phyloP scores from a whole-genome alignment of 108 stramenopile genomes.

The Nitzschia sp. region DNA sequence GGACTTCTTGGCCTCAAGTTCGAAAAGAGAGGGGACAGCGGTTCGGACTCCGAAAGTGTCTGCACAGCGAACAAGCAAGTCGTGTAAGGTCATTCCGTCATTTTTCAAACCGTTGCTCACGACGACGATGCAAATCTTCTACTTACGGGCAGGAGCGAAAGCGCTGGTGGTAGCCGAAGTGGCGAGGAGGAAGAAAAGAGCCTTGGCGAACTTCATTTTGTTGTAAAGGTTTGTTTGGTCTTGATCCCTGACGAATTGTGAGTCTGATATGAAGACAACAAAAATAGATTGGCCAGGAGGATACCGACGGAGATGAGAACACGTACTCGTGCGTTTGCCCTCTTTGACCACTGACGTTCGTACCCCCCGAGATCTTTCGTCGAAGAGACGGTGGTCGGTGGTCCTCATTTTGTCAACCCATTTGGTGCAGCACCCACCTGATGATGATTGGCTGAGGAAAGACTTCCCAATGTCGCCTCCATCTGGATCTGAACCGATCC shows the following conservation, averaged over 20 bases:
- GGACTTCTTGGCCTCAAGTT: slow-evolving; percentile 94
- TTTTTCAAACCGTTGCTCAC: neutral
- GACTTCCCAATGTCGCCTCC: neutral
- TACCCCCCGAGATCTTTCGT: too few relatives aligned
- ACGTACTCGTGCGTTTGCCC: slow-evolving; percentile 10
- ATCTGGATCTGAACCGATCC: too few relatives aligned
- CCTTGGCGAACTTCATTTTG: slow-evolving; percentile 79
- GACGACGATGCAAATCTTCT: neutral
- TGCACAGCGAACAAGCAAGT: slow-evolving; percentile 3
- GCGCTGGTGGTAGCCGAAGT: slow-evolving; percentile 54
- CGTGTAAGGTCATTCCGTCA: neutral
- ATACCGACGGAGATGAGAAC: neutral
- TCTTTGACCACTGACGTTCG: slow-evolving; percentile 8
- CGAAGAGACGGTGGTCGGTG: too few relatives aligned
- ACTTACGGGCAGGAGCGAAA: slow-evolving; percentile 83
- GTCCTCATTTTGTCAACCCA: neutral
- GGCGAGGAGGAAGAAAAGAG: slow-evolving; percentile 68
- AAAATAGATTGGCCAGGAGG: neutral
- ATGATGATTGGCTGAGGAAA: neutral
- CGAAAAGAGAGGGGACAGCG: slow-evolving; percentile 44
- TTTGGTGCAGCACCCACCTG: neutral
- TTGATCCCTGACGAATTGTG: slow-evolving; percentile 7
- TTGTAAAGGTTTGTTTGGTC: neutral
- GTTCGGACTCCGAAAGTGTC: slow-evolving; percentile 68
- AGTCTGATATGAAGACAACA: too few relatives aligned